A percentile compares a stretch with the other conserved stretches of the same genome.
phyloP scores from a whole-genome alignment of 306 rosid genomes.

The Prunus mume region DNA sequence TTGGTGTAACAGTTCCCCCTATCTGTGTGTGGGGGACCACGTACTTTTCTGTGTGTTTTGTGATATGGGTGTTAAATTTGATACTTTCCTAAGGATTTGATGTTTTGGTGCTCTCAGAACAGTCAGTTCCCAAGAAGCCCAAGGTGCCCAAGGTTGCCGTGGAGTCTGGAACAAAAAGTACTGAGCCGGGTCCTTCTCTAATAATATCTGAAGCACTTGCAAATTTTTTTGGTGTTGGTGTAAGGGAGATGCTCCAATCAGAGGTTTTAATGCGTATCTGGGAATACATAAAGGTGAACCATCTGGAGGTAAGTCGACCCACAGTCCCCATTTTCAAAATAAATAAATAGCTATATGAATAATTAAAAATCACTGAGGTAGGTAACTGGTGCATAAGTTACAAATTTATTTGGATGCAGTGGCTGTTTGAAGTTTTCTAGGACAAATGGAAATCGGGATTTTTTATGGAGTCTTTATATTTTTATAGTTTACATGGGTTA shows the following conservation, averaged over 20 bases:
- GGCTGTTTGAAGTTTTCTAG: not conserved
- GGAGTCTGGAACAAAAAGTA: slow-evolving; percentile 42
- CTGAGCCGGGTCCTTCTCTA: slow-evolving; percentile 52
- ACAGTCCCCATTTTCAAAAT: not conserved
- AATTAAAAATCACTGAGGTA: not conserved
- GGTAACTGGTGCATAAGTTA: not conserved
- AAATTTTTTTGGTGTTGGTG: slow-evolving; percentile 63
- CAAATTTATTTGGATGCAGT: not conserved
- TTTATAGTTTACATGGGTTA: not conserved
- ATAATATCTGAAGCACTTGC: slow-evolving; percentile 78
- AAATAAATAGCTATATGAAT: not conserved
- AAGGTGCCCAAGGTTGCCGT: slow-evolving; percentile 55
- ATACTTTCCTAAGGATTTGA: slow-evolving; percentile 27
- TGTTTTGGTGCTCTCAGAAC: slow-evolving; percentile 55
- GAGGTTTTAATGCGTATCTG: slow-evolving; percentile 77
- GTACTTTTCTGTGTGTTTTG: not conserved
- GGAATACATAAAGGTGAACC: slow-evolving; percentile 77
- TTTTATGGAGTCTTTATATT: not conserved
- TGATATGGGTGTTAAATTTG: not conserved
- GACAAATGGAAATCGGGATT: not conserved
- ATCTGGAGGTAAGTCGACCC: slow-evolving; percentile 53
- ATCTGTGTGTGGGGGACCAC: not conserved
- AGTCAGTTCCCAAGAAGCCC: slow-evolving; percentile 56
- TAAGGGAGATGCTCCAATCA: slow-evolving; percentile 76
- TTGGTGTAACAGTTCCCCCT: slow-evolving; percentile 9